Percentiles rank a stretch among this genome's conserved stretches.
Conservation (phyloP, 352 stramenopile genomes). For the Pythium folliculosum region DNA sequence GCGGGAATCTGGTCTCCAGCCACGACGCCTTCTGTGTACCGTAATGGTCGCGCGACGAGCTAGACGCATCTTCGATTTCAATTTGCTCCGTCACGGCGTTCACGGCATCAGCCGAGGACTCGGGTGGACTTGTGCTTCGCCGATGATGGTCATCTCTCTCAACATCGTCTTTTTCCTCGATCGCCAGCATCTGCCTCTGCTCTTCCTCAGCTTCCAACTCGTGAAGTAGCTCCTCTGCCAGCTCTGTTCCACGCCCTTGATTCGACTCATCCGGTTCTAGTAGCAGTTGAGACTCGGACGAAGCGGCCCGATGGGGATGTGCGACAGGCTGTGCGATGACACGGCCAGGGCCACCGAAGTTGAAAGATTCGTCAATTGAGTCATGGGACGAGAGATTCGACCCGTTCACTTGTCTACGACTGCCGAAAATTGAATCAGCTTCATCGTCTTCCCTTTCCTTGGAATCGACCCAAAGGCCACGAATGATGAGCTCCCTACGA, state of each 20-base stretch:
- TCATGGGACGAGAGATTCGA: conserved; percentile 71
- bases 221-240: conserved; percentile 29
- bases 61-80: conserved; percentile 57
- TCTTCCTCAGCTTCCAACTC: conserved; percentile 32
- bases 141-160: conserved; percentile 2
- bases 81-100: conserved; percentile 60
- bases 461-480: conserved; percentile 71
- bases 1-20: conserved; percentile 52
- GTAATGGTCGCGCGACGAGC: conserved; percentile 35
- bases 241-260: conserved; percentile 8
- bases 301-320: neutral
- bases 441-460: conserved; percentile 18
- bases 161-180: conserved; percentile 10
- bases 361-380: conserved; percentile 77
- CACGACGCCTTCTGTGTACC: conserved; percentile 48
- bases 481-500: conserved; percentile 71
- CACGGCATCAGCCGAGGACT: conserved; percentile 6
- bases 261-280: conserved; percentile 10
- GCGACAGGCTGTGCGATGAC: neutral
- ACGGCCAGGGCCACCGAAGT: conserved; percentile 22
- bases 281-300: conserved; percentile 1
- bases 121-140: conserved; percentile 7
- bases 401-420: conserved; percentile 36
- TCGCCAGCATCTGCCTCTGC: conserved; percentile 5
- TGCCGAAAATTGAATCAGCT: conserved; percentile 22